Evolutionary conservation across 2,329 filamentous ascomycete species (phyloP), one percentile per base, ranked within the genome.

Genomic region (Tolypocladium ophioglossoides): DNA sequence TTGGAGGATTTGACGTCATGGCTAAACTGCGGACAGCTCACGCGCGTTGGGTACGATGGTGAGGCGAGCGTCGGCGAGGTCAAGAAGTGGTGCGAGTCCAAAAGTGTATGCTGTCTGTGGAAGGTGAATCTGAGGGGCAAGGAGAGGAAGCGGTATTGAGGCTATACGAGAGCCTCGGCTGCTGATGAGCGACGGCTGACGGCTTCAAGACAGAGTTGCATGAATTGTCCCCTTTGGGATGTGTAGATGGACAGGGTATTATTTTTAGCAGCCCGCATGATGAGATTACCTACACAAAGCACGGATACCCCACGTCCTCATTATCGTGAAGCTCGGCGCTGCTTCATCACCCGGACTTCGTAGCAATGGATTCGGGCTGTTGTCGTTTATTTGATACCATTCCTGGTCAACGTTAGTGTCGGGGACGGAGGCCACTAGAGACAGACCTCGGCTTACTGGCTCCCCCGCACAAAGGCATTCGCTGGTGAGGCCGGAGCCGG

Each of bases 51-150:
- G 0, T 86, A 81, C 61, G 85, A 89, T 59, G 78, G 77, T 10
- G 83, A 89, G 65, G 79, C 87, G 11, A 75, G 74, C 8, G 72
- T 80, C 0, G 74, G 68, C 34, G 83, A 88, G 65, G 86, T 95
- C 20, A 91, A 94, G 75, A 82, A 79, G 62, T 97, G 92, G 92
- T 96, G 92, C 65, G 89, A 96, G 70, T 83, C 82, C 41, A 87
- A 86, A 68, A 91, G 91, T 48, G 77, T 97, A 11, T 95, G 91
- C 63, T 96, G 91, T 68, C 74, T 91, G 35, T 89, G 83, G 84
- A 84, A 77, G 62, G 78, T 81, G 59, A 83, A 71, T 55, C 41
- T 73, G 37, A 68, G 69, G 0, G 80, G 80, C 8, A 75, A 73
- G 62, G 76, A 79, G 64, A 73, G 80, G 61, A 83, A 80, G 65